These are phyloP conservation scores for Jamesozyma hellenica DNA, from an alignment of 805 yeast species.

Conservation along the genomic window DNA sequence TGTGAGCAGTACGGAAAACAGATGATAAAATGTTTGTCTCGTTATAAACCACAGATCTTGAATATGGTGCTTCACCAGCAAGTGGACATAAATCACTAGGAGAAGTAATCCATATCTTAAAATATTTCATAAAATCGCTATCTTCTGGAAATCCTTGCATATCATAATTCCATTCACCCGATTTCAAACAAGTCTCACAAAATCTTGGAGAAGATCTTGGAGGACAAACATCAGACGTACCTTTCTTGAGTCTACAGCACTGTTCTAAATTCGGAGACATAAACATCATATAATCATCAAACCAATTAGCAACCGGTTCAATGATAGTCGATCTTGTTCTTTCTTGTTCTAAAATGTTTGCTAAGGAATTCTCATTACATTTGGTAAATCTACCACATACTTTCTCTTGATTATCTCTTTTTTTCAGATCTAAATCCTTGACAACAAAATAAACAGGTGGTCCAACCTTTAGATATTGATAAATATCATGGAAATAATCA, in stretches of 20 bases:
- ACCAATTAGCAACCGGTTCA: constrained; percentile 86
- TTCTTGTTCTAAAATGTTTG: constrained; percentile 79
- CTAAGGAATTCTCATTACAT: constrained; percentile 68
- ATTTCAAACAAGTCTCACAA: constrained; percentile 64
- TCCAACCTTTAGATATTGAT: constrained; percentile 67
- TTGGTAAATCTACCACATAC: constrained; percentile 83
- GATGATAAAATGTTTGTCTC: constrained; percentile 42
- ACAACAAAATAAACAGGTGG: constrained; percentile 87
- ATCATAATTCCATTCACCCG: constrained; percentile 53
- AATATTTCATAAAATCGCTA: constrained; percentile 57
- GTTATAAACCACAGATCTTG: constrained; percentile 42
- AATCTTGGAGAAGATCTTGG: constrained; percentile 52
- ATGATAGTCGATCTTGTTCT: constrained; percentile 58
- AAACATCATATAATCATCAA: constrained; percentile 83
- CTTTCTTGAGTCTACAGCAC: constrained; percentile 68
- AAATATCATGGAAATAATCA: constrained; percentile 68
- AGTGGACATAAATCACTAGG: constrained; percentile 88
- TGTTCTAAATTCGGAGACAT: constrained; percentile 77
- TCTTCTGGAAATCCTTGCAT: constrained; percentile 82
- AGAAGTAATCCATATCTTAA: constrained; percentile 71
- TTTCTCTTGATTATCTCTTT: constrained; percentile 51
- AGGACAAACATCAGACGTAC: constrained; percentile 48
- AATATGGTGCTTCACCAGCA: constrained; percentile 92
- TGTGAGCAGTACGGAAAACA: constrained; percentile 71
- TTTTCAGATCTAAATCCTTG: constrained; percentile 54